Evolutionary conservation across 2,329 filamentous ascomycete species (phyloP).

Genomic region (Talaromyces rugulosus): DNA sequence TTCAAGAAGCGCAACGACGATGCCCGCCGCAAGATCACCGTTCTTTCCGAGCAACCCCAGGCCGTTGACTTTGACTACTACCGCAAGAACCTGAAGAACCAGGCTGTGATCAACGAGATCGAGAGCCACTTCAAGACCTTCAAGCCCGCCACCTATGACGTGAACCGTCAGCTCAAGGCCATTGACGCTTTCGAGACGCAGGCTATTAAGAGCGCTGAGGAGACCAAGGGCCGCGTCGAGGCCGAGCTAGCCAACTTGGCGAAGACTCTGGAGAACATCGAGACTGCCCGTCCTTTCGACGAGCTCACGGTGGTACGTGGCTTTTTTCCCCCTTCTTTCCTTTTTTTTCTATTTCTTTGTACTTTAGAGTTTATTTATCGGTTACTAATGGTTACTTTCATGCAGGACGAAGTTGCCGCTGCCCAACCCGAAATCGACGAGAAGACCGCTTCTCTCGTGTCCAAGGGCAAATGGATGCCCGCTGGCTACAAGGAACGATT

Average conservation of each 20-base stretch:
- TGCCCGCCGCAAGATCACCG: slow-evolving; percentile 85
- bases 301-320: slow-evolving; percentile 91
- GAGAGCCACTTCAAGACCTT: slow-evolving; percentile 91
- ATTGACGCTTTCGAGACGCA: slow-evolving; percentile 98
- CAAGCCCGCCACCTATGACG: slow-evolving; percentile 91
- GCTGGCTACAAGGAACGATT: slow-evolving; percentile 99
- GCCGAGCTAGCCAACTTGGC: slow-evolving; percentile 89
- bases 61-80: slow-evolving; percentile 91
- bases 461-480: slow-evolving; percentile 97
- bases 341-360: neutral
- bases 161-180: slow-evolving; percentile 89
- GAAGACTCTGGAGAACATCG: slow-evolving; percentile 95
- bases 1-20: slow-evolving; percentile 99
- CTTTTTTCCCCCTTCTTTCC: neutral
- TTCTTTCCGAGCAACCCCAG: slow-evolving; percentile 78
- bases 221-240: slow-evolving; percentile 94
- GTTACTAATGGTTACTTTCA: slow-evolving; percentile 11
- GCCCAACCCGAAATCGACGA: slow-evolving; percentile 96
- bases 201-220: slow-evolving; percentile 93
- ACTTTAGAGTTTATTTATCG: neutral
- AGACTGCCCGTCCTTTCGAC: slow-evolving; percentile 91
- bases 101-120: slow-evolving; percentile 90
- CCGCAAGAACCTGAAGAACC: slow-evolving; percentile 91
- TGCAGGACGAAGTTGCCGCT: slow-evolving; percentile 85
- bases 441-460: slow-evolving; percentile 90